Evolutionary conservation across 2,329 filamentous ascomycete species (phyloP).

Genomic region (Stachybotrys echinatus): DNA sequence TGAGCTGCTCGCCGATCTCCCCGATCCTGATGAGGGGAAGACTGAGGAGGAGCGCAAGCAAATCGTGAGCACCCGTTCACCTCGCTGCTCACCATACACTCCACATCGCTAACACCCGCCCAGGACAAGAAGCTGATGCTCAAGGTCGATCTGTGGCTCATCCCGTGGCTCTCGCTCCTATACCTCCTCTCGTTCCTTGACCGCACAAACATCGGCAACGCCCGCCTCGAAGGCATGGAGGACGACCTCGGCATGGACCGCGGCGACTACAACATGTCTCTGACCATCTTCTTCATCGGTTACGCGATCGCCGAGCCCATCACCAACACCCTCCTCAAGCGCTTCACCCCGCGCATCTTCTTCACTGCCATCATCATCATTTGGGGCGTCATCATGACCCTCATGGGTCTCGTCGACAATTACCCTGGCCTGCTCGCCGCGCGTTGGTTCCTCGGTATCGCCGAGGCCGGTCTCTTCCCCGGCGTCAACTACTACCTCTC

Average conservation of each 20-base stretch:
- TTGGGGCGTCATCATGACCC: slow-evolving; percentile 39
- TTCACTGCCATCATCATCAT: slow-evolving; percentile 62
- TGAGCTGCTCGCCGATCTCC: slow-evolving; percentile 19
- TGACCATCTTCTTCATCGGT: slow-evolving; percentile 65
- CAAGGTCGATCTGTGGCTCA: slow-evolving; percentile 51
- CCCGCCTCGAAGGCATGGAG: slow-evolving; percentile 22
- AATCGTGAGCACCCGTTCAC: slow-evolving; percentile 43
- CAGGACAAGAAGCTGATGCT: slow-evolving; percentile 46
- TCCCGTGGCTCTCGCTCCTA: slow-evolving; percentile 53
- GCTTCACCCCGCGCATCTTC: slow-evolving; percentile 55
- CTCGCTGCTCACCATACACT: slow-evolving; percentile 17
- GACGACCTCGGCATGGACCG: slow-evolving; percentile 8
- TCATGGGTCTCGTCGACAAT: slow-evolving; percentile 42
- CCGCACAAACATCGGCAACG: slow-evolving; percentile 44
- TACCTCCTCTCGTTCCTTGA: slow-evolving; percentile 48
- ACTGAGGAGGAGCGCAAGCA: slow-evolving; percentile 54
- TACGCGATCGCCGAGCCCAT: slow-evolving; percentile 61
- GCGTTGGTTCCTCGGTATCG: slow-evolving; percentile 57
- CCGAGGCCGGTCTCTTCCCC: slow-evolving; percentile 61
- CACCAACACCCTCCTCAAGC: slow-evolving; percentile 62
- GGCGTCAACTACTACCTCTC: slow-evolving; percentile 65
- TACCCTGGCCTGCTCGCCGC: slow-evolving; percentile 38
- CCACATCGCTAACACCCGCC: background rate
- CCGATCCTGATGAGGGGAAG: slow-evolving; percentile 49
- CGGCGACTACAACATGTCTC: slow-evolving; percentile 52